Conservation (phyloP, 495 filamentous ascomycete species). For the Penicillium desertorum region DNA sequence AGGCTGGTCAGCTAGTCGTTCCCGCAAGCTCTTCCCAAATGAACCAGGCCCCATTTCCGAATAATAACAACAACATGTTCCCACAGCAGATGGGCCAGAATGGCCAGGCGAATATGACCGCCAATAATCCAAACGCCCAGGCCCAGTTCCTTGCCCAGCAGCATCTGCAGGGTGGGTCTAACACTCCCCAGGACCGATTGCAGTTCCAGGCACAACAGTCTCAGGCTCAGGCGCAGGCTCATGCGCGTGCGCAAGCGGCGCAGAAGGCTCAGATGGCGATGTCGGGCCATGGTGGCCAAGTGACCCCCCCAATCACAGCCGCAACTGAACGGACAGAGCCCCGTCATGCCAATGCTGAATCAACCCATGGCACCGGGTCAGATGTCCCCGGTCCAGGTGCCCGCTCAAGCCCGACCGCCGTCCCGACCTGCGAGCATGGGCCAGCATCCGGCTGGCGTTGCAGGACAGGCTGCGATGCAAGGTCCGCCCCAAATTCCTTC, state of each 20-base stretch:
- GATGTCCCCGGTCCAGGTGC: constrained; percentile 45
- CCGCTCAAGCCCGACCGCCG: constrained; percentile 40
- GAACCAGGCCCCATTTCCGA: constrained; percentile 39
- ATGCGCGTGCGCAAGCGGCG: constrained; percentile 44
- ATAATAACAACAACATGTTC: constrained; percentile 39
- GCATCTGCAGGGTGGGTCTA: constrained; percentile 38
- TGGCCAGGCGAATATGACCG: constrained; percentile 41
- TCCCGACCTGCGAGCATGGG: constrained; percentile 38
- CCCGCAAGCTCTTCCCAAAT: constrained; percentile 59
- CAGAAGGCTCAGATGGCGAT: constrained; percentile 53
- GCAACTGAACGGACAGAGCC: constrained; percentile 50
- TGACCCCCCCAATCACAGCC: constrained; percentile 35
- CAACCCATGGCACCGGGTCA: constrained; percentile 53
- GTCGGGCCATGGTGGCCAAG: constrained; percentile 39
- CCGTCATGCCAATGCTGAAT: constrained; percentile 60
- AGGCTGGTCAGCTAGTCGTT: constrained; percentile 65
- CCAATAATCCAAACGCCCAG: constrained; percentile 41
- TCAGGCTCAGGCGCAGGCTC: constrained; percentile 35
- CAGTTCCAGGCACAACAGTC: constrained; percentile 39
- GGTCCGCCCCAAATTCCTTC: constrained; percentile 38
- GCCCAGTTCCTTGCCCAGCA: constrained; percentile 36
- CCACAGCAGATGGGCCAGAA: constrained; percentile 37
- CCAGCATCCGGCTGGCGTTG: constrained; percentile 33
- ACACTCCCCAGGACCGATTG: constrained; percentile 41
- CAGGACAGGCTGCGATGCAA: constrained; percentile 36